phyloP scores from a whole-genome alignment of 495 filamentous ascomycete species.

The Penicillium simplicissimum region DNA sequence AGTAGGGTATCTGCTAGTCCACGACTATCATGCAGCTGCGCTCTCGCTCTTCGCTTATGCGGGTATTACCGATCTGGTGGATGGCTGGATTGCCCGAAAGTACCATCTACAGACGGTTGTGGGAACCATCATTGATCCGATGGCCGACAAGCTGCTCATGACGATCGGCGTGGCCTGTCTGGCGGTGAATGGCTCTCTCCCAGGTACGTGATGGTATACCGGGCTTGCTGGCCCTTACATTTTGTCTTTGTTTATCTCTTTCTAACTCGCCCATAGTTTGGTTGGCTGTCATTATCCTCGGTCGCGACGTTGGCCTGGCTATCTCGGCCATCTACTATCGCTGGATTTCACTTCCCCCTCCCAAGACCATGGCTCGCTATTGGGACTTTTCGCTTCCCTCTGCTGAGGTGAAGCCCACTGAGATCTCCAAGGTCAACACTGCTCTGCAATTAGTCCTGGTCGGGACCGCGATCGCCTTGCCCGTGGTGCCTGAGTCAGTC shows the following conservation, averaged over 20 bases:
- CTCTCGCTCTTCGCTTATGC: slow-evolving; percentile 88
- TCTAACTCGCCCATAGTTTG: slow-evolving; percentile 57
- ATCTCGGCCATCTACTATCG: slow-evolving; percentile 91
- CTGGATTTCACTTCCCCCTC: slow-evolving; percentile 88
- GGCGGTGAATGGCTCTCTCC: slow-evolving; percentile 76
- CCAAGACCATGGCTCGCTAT: slow-evolving; percentile 90
- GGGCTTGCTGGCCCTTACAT: neutral
- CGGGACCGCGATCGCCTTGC: slow-evolving; percentile 72
- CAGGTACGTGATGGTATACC: slow-evolving; percentile 52
- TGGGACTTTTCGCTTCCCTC: slow-evolving; percentile 96
- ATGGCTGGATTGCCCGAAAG: slow-evolving; percentile 86
- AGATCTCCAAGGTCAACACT: slow-evolving; percentile 88
- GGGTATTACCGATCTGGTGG: slow-evolving; percentile 84
- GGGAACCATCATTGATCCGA: slow-evolving; percentile 93
- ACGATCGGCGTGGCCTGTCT: slow-evolving; percentile 82
- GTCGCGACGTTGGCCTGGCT: slow-evolving; percentile 83
- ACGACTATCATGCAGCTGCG: slow-evolving; percentile 74
- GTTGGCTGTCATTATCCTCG: slow-evolving; percentile 84
- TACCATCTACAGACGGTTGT: slow-evolving; percentile 92
- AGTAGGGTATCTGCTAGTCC: slow-evolving; percentile 85
- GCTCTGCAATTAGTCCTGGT: slow-evolving; percentile 77
- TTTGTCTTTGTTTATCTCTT: neutral
- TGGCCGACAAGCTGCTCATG: slow-evolving; percentile 97
- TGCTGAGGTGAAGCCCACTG: slow-evolving; percentile 90
- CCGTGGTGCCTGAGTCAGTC: slow-evolving; percentile 55